These are phyloP conservation scores for Cordyceps fumosorosea DNA, from an alignment of 2,329 filamentous ascomycete genomes.

Conservation along the genomic window DNA sequence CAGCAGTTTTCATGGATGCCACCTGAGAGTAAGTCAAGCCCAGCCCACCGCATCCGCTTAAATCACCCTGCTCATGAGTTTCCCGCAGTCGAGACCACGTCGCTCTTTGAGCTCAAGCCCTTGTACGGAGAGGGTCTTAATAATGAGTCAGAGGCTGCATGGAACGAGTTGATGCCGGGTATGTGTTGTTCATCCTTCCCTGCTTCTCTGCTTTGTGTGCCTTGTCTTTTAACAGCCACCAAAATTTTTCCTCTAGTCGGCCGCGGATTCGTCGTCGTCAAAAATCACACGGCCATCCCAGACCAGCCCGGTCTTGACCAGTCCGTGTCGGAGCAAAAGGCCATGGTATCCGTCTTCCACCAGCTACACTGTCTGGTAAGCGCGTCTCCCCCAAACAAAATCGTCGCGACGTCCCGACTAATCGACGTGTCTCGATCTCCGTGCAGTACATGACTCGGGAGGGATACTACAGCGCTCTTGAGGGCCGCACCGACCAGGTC, in stretches of 20 bases:
- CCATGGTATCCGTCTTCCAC: not conserved
- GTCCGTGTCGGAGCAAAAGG: not conserved
- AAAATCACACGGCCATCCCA: not conserved
- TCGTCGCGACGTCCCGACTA: not conserved
- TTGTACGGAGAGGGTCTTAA: not conserved
- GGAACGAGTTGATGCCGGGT: not conserved
- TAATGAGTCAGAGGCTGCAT: not conserved
- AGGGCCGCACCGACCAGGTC: slow-evolving; percentile 14
- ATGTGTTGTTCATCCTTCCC: too few species aligned
- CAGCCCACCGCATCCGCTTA: too few species aligned
- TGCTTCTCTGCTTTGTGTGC: not conserved
- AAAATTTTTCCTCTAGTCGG: not conserved
- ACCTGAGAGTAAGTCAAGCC: not conserved
- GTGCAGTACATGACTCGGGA: slow-evolving; percentile 12
- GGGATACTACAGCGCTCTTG: slow-evolving; percentile 12
- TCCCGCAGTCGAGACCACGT: not conserved
- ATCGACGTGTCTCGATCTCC: too few species aligned
- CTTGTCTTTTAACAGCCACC: not conserved
- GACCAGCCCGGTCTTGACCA: not conserved
- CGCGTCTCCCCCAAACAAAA: not conserved
- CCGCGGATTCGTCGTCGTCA: not conserved
- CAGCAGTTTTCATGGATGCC: not conserved
- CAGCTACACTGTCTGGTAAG: not conserved
- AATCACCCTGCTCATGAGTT: not conserved
- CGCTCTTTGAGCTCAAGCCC: not conserved